Evolutionary conservation across 805 yeast genomes (phyloP).

Genomic region (Wickerhamomyces chambardii): DNA sequence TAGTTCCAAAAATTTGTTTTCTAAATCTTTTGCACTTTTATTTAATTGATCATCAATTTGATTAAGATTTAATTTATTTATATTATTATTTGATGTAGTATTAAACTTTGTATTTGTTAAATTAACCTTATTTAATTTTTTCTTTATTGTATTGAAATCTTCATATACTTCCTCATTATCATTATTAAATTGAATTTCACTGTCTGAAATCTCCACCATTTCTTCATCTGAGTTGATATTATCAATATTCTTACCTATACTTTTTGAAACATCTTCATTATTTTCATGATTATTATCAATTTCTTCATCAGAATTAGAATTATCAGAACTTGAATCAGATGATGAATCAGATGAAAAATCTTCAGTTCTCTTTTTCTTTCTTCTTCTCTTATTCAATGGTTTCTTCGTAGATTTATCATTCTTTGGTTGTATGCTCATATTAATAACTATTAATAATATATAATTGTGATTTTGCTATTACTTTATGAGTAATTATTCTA

Average conservation of each 20-base stretch:
- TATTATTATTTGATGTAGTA: conserved; percentile 12
- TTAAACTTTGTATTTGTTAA: conserved; percentile 26
- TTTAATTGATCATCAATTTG: conserved; percentile 20
- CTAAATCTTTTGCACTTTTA: conserved; percentile 27
- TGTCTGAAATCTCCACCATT: conserved; percentile 22
- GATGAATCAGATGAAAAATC: conserved; percentile 36
- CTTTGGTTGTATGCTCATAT: conserved; percentile 16
- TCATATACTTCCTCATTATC: conserved; percentile 6
- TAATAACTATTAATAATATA: neutral
- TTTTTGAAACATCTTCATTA: conserved; percentile 1
- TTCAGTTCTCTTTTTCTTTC: conserved; percentile 80
- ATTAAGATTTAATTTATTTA: conserved; percentile 18
- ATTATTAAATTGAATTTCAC: conserved; percentile 13
- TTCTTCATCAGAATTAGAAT: conserved; percentile 9
- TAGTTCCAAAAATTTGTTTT: conserved; percentile 40
- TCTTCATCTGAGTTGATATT: conserved; percentile 16
- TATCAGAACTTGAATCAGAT: conserved; percentile 23
- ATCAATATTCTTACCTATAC: conserved; percentile 2
- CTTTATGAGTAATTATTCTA: too few relatives aligned
- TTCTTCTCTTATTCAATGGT: conserved; percentile 34
- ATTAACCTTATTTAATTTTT: conserved; percentile 11
- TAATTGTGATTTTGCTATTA: too few relatives aligned
- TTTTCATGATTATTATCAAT: conserved; percentile 3
- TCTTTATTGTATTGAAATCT: neutral
- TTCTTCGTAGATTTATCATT: conserved; percentile 8